Evolutionary conservation across 305 asterid species (phyloP).

Genomic region (Solanum aculeatissimum): DNA sequence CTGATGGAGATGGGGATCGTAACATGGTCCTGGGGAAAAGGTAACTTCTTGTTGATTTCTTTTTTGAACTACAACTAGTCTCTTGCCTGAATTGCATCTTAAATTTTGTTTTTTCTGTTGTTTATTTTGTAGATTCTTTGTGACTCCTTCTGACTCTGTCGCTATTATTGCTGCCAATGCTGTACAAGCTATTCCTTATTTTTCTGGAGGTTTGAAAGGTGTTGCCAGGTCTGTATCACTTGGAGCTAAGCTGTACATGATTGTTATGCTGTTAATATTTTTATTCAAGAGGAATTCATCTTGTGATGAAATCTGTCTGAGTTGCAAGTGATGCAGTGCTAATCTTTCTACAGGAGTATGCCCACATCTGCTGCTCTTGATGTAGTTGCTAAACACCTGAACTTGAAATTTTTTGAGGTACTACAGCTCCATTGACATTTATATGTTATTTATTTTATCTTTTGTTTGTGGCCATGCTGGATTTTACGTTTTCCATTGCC

Average conservation of each 20-base stretch:
- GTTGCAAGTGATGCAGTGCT: not conserved
- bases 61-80: not conserved
- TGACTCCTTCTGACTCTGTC: slow-evolving; percentile 19
- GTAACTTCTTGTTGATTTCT: slow-evolving; percentile 10
- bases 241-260: not conserved
- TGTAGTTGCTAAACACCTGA: slow-evolving; percentile 80
- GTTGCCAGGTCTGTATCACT: slow-evolving; percentile 72
- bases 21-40: slow-evolving; percentile 96
- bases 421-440: not conserved
- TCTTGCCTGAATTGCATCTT: not conserved
- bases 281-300: not conserved
- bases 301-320: not conserved
- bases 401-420: slow-evolving; percentile 95
- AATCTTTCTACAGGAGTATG: slow-evolving; percentile 74
- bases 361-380: slow-evolving; percentile 99
- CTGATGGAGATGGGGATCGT: slow-evolving; percentile 99
- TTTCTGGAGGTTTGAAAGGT: slow-evolving; percentile 92
- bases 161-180: slow-evolving; percentile 89
- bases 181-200: slow-evolving; percentile 86
- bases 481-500: not conserved
- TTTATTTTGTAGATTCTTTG: slow-evolving; percentile 17
- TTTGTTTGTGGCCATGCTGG: not conserved
- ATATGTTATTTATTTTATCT: not conserved
- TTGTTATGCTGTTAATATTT: not conserved
- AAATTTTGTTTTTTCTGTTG: not conserved